Evolutionary conservation across 768 basidiomycete genomes (phyloP), one percentile per base, ranked within the genome.

Genomic region (Psilocybe subaeruginosa): DNA sequence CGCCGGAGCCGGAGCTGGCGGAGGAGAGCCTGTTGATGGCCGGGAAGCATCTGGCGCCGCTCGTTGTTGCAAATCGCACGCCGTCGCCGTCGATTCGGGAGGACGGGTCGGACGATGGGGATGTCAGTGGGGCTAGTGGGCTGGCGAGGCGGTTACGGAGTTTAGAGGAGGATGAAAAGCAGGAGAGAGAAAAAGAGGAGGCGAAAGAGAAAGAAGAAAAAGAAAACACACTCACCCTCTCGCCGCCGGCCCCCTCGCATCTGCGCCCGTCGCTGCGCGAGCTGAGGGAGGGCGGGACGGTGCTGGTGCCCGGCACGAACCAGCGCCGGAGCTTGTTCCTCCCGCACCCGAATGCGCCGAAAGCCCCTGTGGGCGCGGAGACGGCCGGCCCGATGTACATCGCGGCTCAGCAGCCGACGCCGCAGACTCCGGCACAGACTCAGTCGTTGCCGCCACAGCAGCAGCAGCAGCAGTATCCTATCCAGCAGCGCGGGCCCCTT

Each of bases 381-480:
- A 56, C 57, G n/a, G 72, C 74, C 1, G 87, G 87, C 0, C 87
- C 87, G 3, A 84, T 89, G 85, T 89, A 85, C 69, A 82, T 84
- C 53, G 59, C 60, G 8, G 16, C 60, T 54, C 58, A 50, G 8
- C 50, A 58, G 19, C 43, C 27, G 23, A 23, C 23, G 23, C 23
- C 23, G 23, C 23, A 2, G 23, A 23, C 23, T 23, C 23, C 23
- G 23, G 23, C 2, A 2, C 23, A 2, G 23, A 23, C 23, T 23
- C 23, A 23, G 23, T 23, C 23, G 23, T 23, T 23, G 23, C 23
- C 23, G 23, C 31, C 46, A 33, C 14, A 29, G n/a, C 49, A 50
- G 31, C 8, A 8, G 17, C 51, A 35, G 29, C 29, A 12, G 5
- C 43, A 14, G 30, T 11, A 43, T 35, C 47, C 23, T 1, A 23